phyloP scores from a whole-genome alignment of 352 stramenopile species.

The Phytophthora kernoviae region DNA sequence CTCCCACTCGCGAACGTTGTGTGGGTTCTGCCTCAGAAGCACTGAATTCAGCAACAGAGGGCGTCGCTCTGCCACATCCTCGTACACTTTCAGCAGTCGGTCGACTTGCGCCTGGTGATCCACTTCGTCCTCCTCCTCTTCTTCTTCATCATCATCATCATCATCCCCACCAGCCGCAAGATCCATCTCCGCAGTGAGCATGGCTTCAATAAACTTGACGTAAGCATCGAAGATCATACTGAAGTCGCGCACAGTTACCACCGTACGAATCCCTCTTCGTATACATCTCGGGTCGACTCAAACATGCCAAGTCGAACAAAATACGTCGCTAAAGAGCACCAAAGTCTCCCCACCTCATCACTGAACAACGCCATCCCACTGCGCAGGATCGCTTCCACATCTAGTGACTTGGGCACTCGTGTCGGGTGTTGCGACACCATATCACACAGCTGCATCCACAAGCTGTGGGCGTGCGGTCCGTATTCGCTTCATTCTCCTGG shows the following conservation, averaged over 20 bases:
- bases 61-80: slow-evolving; percentile 94
- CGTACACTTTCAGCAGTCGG: slow-evolving; percentile 85
- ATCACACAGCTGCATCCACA: slow-evolving; percentile 98
- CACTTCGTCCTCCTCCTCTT: slow-evolving; percentile 66
- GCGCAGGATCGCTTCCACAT: slow-evolving; percentile 96
- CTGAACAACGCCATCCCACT: slow-evolving; percentile 93
- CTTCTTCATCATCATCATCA: slow-evolving; percentile 74
- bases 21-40: slow-evolving; percentile 97
- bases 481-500: slow-evolving; percentile 41
- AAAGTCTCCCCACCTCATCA: slow-evolving; percentile 97
- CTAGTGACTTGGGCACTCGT: slow-evolving; percentile 83
- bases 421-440: slow-evolving; percentile 95
- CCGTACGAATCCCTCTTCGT: slow-evolving; percentile 89
- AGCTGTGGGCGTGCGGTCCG: slow-evolving; percentile 87
- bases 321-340: slow-evolving; percentile 97
- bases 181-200: slow-evolving; percentile 97
- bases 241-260: slow-evolving; percentile 95
- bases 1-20: slow-evolving; percentile 98
- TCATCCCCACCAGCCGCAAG: slow-evolving; percentile 42
- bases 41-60: slow-evolving; percentile 96
- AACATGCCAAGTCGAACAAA: slow-evolving; percentile 97
- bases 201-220: slow-evolving; percentile 97
- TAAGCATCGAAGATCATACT: slow-evolving; percentile 99
- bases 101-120: slow-evolving; percentile 78
- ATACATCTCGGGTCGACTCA: slow-evolving; percentile 96